Evolutionary conservation across 2,329 filamentous ascomycete genomes (phyloP).

Genomic region (Eurotiales sp.): DNA sequence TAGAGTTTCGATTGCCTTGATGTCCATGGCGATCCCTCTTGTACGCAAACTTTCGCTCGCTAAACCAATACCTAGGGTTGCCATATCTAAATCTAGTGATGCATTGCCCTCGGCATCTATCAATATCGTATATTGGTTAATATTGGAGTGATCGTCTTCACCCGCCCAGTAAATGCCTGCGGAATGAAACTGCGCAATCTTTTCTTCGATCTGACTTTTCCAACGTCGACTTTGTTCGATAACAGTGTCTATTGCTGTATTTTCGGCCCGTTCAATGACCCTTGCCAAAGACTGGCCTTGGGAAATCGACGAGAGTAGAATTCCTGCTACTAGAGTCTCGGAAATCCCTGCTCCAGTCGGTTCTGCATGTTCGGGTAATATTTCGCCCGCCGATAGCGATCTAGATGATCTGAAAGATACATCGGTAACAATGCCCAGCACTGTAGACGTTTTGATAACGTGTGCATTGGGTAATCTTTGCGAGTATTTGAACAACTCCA

Average conservation of each 20-base stretch:
- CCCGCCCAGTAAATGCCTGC: slow-evolving; percentile 1
- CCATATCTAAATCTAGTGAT: not conserved
- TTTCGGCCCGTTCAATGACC: not conserved
- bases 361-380: not conserved
- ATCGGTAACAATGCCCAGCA: slow-evolving; percentile 6
- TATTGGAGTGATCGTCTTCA: slow-evolving; percentile 1
- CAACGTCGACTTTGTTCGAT: not conserved
- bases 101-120: slow-evolving; percentile 2
- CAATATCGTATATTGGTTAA: slow-evolving; percentile 6
- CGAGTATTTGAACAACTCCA: not conserved
- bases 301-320: not conserved
- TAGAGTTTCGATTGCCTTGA: not conserved
- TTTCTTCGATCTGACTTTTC: slow-evolving; percentile 7
- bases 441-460: not conserved
- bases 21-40: not conserved
- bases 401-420: not conserved
- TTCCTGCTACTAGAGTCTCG: slow-evolving; percentile 2
- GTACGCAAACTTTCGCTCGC: not conserved
- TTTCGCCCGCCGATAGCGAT: not conserved
- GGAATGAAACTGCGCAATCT: not conserved
- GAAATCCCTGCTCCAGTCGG: not conserved
- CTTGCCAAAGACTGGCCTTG: not conserved
- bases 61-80: not conserved
- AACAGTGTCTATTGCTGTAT: not conserved
- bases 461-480: not conserved